phyloP scores from a whole-genome alignment of 129 eudicot species.

The Lactuca saligna region DNA sequence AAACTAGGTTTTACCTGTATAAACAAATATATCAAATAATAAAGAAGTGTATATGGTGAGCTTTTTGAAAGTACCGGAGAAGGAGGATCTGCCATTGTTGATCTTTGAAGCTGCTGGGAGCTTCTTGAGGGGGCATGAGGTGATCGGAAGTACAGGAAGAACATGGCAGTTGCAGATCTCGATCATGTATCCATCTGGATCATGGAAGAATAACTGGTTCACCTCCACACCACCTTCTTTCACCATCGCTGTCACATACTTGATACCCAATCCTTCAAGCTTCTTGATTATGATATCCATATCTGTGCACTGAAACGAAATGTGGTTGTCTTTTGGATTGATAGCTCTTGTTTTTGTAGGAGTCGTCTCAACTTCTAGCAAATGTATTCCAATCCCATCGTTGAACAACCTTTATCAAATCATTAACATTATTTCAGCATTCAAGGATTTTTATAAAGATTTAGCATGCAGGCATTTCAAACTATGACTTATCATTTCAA shows the following conservation, averaged over 20 bases:
- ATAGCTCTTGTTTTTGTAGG: slow-evolving; percentile 40
- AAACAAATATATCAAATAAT: background rate
- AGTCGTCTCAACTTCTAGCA: slow-evolving; percentile 45
- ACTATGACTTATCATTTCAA: too few species aligned
- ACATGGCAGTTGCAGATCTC: slow-evolving; percentile 68
- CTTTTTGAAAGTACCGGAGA: slow-evolving; percentile 25
- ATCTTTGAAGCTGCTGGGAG: background rate
- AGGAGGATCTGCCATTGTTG: slow-evolving; percentile 26
- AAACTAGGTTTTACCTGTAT: too few species aligned
- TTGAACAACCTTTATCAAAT: slow-evolving; percentile 53
- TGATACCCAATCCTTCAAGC: slow-evolving; percentile 42
- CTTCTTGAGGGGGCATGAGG: slow-evolving; percentile 53
- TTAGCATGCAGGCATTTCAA: too few species aligned
- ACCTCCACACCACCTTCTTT: slow-evolving; percentile 63
- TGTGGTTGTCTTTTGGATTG: slow-evolving; percentile 80
- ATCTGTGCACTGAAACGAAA: slow-evolving; percentile 59
- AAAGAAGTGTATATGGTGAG: too few species aligned
- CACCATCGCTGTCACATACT: slow-evolving; percentile 53
- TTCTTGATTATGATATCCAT: slow-evolving; percentile 44
- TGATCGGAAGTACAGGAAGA: slow-evolving; percentile 57
- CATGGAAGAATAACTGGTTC: slow-evolving; percentile 48
- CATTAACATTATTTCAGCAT: background rate
- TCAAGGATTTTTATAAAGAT: background rate
- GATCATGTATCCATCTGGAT: too few species aligned
- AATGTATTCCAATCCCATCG: slow-evolving; percentile 76